A percentile compares a stretch with the other conserved stretches of the same genome.
Conservation (phyloP, 306 rosid species). For the Malus fusca region DNA sequence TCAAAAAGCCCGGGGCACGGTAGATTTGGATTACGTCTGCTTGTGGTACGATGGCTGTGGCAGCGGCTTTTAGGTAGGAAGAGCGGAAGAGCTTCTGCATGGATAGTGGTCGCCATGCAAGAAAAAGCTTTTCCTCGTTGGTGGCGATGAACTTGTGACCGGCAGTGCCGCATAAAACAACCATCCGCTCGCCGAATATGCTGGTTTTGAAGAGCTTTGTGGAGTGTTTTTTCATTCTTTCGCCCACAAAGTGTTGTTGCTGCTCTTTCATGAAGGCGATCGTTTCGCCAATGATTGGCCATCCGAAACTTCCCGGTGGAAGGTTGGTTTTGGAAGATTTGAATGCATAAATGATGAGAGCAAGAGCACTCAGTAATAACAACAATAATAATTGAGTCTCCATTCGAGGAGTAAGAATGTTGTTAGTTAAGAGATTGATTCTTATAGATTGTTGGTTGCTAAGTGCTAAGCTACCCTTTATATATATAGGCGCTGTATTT, state of each 20-base stretch:
- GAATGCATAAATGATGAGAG: background rate
- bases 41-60: background rate
- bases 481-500: too few relatives aligned
- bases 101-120: constrained; percentile 1
- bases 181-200: constrained; percentile 3
- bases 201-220: constrained; percentile 16
- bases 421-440: too few relatives aligned
- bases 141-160: constrained; percentile 12
- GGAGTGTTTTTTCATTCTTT: constrained; percentile 1
- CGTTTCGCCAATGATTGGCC: constrained; percentile 19
- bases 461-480: too few relatives aligned
- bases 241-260: background rate
- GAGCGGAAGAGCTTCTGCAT: constrained; percentile 3
- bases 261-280: background rate
- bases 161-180: background rate
- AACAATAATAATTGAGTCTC: too few relatives aligned
- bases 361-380: background rate
- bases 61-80: background rate
- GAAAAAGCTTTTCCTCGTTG: background rate
- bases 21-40: background rate
- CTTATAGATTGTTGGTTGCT: too few relatives aligned
- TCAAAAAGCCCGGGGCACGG: constrained; percentile 4
- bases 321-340: background rate
- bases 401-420: too few relatives aligned
- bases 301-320: constrained; percentile 19